Evolutionary conservation across 1,139 yeast genomes (phyloP).

Genomic region (Yamadazyma kanchanaburiensis): DNA sequence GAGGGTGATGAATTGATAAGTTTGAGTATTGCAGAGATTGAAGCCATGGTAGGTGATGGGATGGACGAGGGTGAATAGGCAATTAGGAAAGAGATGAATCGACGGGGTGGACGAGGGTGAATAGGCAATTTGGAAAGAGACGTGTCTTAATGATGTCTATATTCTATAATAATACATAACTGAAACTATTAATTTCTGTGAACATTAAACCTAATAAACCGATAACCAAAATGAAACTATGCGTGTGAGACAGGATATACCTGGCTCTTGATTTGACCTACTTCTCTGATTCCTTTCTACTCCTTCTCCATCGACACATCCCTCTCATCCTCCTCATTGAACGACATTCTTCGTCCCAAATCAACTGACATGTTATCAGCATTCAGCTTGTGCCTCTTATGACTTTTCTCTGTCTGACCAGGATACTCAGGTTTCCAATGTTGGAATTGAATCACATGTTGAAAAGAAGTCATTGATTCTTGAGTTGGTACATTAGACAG

Average conservation of each 20-base stretch:
- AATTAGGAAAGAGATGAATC: too few species aligned
- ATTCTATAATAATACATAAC: too few species aligned
- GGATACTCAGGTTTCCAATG: conserved; percentile 50
- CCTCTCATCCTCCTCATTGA: conserved; percentile 5
- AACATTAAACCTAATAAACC: too few species aligned
- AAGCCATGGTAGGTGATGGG: conserved; percentile 52
- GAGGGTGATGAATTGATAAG: conserved; percentile 36
- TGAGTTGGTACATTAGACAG: conserved; percentile 40
- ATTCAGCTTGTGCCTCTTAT: conserved; percentile 15
- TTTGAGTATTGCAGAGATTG: conserved; percentile 47
- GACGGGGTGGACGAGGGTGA: too few species aligned
- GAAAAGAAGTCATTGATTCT: conserved; percentile 51
- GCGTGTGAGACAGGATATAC: too few species aligned
- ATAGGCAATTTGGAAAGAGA: too few species aligned
- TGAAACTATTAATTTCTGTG: too few species aligned
- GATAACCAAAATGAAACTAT: too few species aligned
- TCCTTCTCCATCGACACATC: conserved; percentile 14
- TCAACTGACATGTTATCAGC: conserved; percentile 17
- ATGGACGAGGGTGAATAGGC: too few species aligned
- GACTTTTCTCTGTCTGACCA: conserved; percentile 9
- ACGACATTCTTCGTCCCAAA: conserved; percentile 1
- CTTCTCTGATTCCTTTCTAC: too few species aligned
- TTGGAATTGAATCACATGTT: conserved; percentile 50
- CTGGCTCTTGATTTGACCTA: too few species aligned
- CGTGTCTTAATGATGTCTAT: too few species aligned